Evolutionary conservation across 805 yeast genomes (phyloP), one percentile per base, ranked within the genome.

Genomic region (Cyberlindnera veronae): DNA sequence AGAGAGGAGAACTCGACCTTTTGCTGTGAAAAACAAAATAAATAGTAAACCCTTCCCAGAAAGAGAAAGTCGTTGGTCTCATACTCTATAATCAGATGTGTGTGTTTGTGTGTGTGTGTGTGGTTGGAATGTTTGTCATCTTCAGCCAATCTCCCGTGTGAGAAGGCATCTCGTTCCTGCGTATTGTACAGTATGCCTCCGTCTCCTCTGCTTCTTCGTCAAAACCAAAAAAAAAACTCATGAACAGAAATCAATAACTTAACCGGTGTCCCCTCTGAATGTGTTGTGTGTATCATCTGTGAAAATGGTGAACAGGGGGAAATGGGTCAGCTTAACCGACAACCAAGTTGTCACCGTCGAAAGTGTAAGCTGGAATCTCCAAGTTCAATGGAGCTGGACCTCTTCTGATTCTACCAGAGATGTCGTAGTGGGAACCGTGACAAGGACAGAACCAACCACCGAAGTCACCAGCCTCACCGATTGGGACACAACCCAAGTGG

Each of bases 371-470:
- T 58, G 99, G 99, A 60, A 93, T 77, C 76, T 93, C 99, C 75
- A 93, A 80, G 78, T 93, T 93, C 69, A 88, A 79, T 63, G 99
- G 99, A 65, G 99, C 99, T 58, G 99, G 99, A 58, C 99, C 99
- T 76, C 81, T 91, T 82, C 99, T 88, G 67, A 93, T 91, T 83
- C 99, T 91, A 69, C 99, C 99, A 51, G 97, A 90, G 73, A 95
- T 95, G 74, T 93, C 99, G 72, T 93, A 93, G 71, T 95, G 99
- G 64, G 98, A 91, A 79, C 99, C 99, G 78, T 95, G 99, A 77
- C 99, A 93, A 54, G 99, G 99, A 72, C 99, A 93, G 91, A 93
- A 93, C 99, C 99, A 93, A 67, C 99, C 99, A 67, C 97, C 98
- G 60, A 79, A 93, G 71, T 93, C 99, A 73, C 99, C 99, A 54